Base-by-base conservation (phyloP, 2,329 filamentous ascomycete genomes). In the Metarhizium rileyi region DNA sequence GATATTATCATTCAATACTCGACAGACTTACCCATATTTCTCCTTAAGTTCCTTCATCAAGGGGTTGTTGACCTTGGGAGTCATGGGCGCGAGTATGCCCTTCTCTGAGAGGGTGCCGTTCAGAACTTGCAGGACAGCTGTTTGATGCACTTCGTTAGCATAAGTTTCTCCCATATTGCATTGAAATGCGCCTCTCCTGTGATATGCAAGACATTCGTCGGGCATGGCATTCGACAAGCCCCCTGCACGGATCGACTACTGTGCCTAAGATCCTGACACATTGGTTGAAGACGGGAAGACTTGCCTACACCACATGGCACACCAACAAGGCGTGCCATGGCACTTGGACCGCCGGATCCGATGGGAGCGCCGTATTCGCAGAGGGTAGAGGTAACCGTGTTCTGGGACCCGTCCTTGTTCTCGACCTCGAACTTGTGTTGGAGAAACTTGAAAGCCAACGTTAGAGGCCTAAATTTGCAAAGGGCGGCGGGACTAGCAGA, bases 231-330 rank as follows among this genome's bases (percentile, higher is more conserved):
- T n/a, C n/a, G n/a, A n/a, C n/a, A n/a, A n/a, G n/a, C n/a, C n/a
- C n/a, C n/a, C n/a, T n/a, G n/a, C n/a, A n/a, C n/a, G n/a, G n/a
- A n/a, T n/a, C n/a, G n/a, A n/a, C n/a, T n/a, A n/a, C n/a, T n/a
- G n/a, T 30, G 70, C 67, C 46, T 63, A 68, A 52, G 67, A 72
- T 4, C 86, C 86, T n/a, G n/a, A n/a, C 5, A 90, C 75, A 63
- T 87, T 87, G 49, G 93, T 87, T 87, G 87, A 89, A 95, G 95
- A 57, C 86, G 81, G 3, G 78, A 84, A 73, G 90, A 94, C 33
- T 86, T 86, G 88, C n/a, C n/a, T 88, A 71, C 68, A 46, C 64
- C 70, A 52, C 69, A 72, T 5, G 86, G 86, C 4, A 90, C 75
- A 63, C 87, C 87, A 49, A 94, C 88, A 41, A 89, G 69, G 68